Evolutionary conservation across 2,329 filamentous ascomycete species (phyloP), one percentile per base, ranked within the genome.

Genomic region (Sclerotinia trifoliorum): DNA sequence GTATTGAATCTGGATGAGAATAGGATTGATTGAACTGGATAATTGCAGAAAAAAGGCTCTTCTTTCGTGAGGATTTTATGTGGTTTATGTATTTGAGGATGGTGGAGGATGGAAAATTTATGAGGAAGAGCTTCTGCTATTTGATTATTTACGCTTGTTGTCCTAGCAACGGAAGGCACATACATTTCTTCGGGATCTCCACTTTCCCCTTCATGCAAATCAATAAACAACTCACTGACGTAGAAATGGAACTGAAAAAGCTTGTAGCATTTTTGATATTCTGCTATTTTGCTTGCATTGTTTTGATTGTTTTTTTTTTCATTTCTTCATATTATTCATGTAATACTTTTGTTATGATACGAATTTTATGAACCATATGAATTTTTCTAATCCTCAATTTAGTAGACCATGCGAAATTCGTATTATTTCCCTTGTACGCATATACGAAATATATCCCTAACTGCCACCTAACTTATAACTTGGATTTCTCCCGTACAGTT

Each of bases 401-500:
- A 32, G 58, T 42, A 29, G 26, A 2, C n/a, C 35, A 55, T 44
- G 19, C 6, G 11, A 51, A 42, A 42, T 60, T 7, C 44, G 46
- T 51, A 11, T 39, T 17, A 2, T 32, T 29, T 62, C 39, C n/a
- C 46, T 3, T 35, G 19, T 54, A 29, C 46, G 35, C 26, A 46
- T 35, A 32, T 29, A 46, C 26, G 11, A 35, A n/a, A 3, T 35
- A 60, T 44, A 19, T 42, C 55, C 32, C 29, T 29, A 29, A 48
- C 48, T 4, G 19, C 2, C 32, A 55, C 42, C 65, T 54, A 15
- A 24, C 57, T 62, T 77, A 78, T 69, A 79, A 71, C 66, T 77
- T 77, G 56, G 77, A 75, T 67, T 71, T 75, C 26, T 71, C 69
- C 55, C 75, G 72, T 55, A 75, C 72, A 68, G 24, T 61, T 66